Percentiles rank a stretch among this genome's conserved stretches.
These are phyloP conservation scores for Cairneyella variabilis DNA, from an alignment of 495 filamentous ascomycete species.

Conservation along the genomic window DNA sequence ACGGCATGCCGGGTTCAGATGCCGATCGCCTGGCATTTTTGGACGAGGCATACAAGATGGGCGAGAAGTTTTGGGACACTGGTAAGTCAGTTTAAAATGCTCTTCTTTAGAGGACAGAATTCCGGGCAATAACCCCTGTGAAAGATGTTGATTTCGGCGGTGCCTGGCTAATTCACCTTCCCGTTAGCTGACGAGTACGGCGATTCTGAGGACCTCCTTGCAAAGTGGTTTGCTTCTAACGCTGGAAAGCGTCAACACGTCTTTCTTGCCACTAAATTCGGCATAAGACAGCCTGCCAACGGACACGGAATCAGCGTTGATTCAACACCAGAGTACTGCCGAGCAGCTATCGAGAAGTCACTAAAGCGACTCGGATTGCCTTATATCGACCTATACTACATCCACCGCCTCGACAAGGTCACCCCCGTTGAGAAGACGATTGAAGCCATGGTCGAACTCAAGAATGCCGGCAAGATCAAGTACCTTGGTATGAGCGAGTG, in stretches of 20 bases:
- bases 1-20: too few relatives aligned
- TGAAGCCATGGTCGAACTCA: conserved; percentile 35
- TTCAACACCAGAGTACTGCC: conserved; percentile 26
- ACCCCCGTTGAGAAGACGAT: conserved; percentile 58
- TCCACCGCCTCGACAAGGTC: conserved; percentile 42
- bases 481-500: conserved; percentile 54
- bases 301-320: neutral
- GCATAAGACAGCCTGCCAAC: conserved; percentile 8
- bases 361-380: conserved; percentile 43
- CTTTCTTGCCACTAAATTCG: conserved; percentile 48
- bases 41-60: too few relatives aligned
- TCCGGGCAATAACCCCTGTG: too few relatives aligned
- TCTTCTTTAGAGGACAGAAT: too few relatives aligned
- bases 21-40: too few relatives aligned
- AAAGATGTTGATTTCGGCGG: too few relatives aligned
- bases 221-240: conserved; percentile 41
- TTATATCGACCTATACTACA: conserved; percentile 54
- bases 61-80: too few relatives aligned
- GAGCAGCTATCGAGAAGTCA: conserved; percentile 31
- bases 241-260: conserved; percentile 47
- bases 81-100: too few relatives aligned
- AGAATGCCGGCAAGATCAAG: conserved; percentile 32
- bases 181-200: conserved; percentile 40
- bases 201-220: neutral
- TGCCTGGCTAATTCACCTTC: too few relatives aligned